Base-by-base conservation (phyloP, 1,284 basidiomycete species). In the Apiotrichum mycotoxinovorans region DNA sequence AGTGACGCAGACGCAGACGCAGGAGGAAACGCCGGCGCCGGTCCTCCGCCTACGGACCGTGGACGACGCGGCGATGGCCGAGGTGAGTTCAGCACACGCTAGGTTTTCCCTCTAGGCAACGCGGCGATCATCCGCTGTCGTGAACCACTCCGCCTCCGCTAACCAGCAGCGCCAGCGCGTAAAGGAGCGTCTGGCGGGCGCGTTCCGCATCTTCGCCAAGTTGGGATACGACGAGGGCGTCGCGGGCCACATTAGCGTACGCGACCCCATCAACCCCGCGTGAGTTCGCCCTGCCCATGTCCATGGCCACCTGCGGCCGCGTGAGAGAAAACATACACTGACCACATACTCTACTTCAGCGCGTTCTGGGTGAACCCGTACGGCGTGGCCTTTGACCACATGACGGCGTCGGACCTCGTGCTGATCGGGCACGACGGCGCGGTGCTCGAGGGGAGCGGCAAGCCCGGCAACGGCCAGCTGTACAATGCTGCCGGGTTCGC, bases 191-290 rank as follows among this genome's bases (percentile, higher is more conserved):
- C 78, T 85, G 30, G 83, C 55, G 1, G 55, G 56, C 27, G 58
- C 50, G 23, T 69, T 57, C 54, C 59, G 64, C 22, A 61, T 74
- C 52, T 73, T 77, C 79, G 82, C 79, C 26, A 78, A 81, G 55
- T 69, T 81, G 23, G 84, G 84, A 3, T 84, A 80, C 63, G 83
- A 83, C 53, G 84, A 86, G 62, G 84, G 84, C 12, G 77, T 82
- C n/a, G 81, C 83, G 7, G 83, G 83, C 0, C 84, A 86, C 69
- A 83, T 87, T 60, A 87, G 85, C 22, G 82, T 85, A 47, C 79
- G 84, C 68, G 83, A 84, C 63, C 78, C 80, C 8, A 78, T 83
- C 61, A 77, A 78, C 46, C 71, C 76, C 22, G 76, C 82, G 65
- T 80, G 79, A 42, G 64, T 56, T 4, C 9, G 1, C 15, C 14